Evolutionary conservation across 2,329 filamentous ascomycete genomes (phyloP), one percentile per base, ranked within the genome.

Genomic region (Triangularia verruculosa): DNA sequence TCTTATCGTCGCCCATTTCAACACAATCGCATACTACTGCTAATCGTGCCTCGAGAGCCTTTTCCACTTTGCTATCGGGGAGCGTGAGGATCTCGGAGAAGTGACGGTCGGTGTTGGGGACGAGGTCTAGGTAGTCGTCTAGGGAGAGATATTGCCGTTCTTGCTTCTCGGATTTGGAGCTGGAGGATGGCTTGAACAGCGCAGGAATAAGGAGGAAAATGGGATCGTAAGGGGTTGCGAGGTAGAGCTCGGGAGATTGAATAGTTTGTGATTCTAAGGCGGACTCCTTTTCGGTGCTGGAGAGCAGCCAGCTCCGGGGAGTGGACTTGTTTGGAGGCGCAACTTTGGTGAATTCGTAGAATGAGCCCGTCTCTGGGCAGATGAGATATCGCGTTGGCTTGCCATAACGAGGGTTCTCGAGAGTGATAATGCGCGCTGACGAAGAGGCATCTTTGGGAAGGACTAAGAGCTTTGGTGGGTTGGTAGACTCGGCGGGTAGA

Each of bases 151-250:
- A 92, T 59, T 89, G 80, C 52, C 83, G 83, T 47, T 47, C 6
- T 20, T 22, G 39, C 6, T 47, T 47, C 5, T 47, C 39, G n/a
- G n/a, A 8, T 72, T 88, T 90, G 47, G 56, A 82, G n/a, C 57
- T 59, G 75, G 74, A 32, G 77, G 70, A 43, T 85, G 75, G 1
- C 13, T n/a, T 27, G 22, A 80, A 78, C 1, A 98, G 82, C 3
- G 88, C 84, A 0, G 94, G 90, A 1, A 98, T 79, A 3, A 96
- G 74, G 58, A 98, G 80, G 78, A 98, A 98, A 2, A 97, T 73
- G 4, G 91, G 84, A 74, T 99, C 95, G 61, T 97, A 81, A 1
- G 87, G 85, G 1, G 95, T 97, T 8, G 94, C 92, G 64, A 98
- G 78, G 71, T 90, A 89, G n/a, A 98, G 78, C 64, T 93, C 87